These are phyloP conservation scores for Monosporozyma siamensis DNA, from an alignment of 805 yeast genomes.

Conservation along the genomic window DNA sequence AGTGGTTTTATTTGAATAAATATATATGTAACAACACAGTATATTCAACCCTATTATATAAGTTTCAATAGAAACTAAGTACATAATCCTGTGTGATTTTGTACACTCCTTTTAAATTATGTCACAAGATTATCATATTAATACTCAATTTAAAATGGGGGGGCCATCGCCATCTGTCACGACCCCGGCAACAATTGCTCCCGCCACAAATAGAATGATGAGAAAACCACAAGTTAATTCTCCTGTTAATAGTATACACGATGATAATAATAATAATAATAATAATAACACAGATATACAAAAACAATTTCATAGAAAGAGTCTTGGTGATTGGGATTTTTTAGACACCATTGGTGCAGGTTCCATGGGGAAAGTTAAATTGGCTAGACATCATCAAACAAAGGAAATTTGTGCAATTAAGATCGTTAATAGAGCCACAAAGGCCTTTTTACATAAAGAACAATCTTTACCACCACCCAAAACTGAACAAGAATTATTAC, in stretches of 20 bases:
- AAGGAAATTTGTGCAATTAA: slow-evolving; percentile 84
- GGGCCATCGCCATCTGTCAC: slow-evolving; percentile 6
- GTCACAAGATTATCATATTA: slow-evolving; percentile 23
- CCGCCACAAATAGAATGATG: too few species aligned
- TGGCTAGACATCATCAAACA: slow-evolving; percentile 78
- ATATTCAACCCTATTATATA: too few species aligned
- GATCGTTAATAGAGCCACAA: slow-evolving; percentile 84
- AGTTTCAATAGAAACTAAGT: too few species aligned
- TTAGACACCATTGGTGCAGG: slow-evolving; percentile 95
- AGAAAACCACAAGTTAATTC: background rate
- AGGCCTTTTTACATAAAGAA: slow-evolving; percentile 63
- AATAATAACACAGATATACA: slow-evolving; percentile 1
- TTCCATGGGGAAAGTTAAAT: slow-evolving; percentile 96
- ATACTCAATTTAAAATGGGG: slow-evolving; percentile 26
- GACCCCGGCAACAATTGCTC: slow-evolving; percentile 25
- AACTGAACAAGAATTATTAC: slow-evolving; percentile 46
- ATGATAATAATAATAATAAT: background rate
- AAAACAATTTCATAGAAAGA: slow-evolving; percentile 61
- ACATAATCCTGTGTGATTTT: background rate
- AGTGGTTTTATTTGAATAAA: too few species aligned
- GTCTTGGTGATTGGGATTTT: slow-evolving; percentile 96
- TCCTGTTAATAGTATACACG: background rate
- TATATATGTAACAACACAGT: too few species aligned
- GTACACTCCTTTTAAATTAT: too few species aligned
- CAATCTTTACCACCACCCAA: slow-evolving; percentile 58